phyloP scores from a whole-genome alignment of 1,284 basidiomycete genomes.

The Cryptococcus sp. region DNA sequence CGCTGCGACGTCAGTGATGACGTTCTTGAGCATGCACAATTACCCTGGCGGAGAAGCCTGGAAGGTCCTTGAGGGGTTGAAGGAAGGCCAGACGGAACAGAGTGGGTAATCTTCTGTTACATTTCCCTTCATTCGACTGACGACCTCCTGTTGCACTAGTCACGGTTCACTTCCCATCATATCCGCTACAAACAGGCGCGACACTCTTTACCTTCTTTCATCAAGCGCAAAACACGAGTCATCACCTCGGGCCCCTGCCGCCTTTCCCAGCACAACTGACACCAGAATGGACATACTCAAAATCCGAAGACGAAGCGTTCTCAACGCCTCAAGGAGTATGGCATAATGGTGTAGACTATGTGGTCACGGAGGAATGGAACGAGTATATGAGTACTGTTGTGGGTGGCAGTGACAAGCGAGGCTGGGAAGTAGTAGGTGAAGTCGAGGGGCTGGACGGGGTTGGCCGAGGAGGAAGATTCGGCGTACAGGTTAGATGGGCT shows the following conservation, averaged over 20 bases:
- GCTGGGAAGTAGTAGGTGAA: constrained; percentile 27
- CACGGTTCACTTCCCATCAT: constrained; percentile 44
- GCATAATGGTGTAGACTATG: constrained; percentile 36
- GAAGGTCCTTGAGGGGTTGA: constrained; percentile 60
- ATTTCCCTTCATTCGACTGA: not conserved
- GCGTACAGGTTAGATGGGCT: constrained; percentile 17
- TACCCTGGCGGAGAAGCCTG: constrained; percentile 89
- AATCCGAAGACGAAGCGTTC: constrained; percentile 65
- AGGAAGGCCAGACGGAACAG: not conserved
- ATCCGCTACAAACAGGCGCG: constrained; percentile 73
- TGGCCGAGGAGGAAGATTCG: constrained; percentile 11
- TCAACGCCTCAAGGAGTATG: constrained; percentile 40
- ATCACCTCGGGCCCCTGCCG: constrained; percentile 51
- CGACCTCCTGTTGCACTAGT: constrained; percentile 12
- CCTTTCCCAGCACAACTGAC: constrained; percentile 12
- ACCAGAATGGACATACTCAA: constrained; percentile 70
- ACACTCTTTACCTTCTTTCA: constrained; percentile 81
- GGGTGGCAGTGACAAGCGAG: not conserved
- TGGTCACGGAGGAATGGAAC: constrained; percentile 36
- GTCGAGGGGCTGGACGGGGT: constrained; percentile 27
- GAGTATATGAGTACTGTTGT: constrained; percentile 4
- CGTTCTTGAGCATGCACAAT: constrained; percentile 68
- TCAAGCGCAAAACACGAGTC: constrained; percentile 32
- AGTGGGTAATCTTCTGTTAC: not conserved
- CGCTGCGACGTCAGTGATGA: constrained; percentile 59